Base-by-base conservation (phyloP, 2,329 filamentous ascomycete genomes). In the Sporothrix globosa region DNA sequence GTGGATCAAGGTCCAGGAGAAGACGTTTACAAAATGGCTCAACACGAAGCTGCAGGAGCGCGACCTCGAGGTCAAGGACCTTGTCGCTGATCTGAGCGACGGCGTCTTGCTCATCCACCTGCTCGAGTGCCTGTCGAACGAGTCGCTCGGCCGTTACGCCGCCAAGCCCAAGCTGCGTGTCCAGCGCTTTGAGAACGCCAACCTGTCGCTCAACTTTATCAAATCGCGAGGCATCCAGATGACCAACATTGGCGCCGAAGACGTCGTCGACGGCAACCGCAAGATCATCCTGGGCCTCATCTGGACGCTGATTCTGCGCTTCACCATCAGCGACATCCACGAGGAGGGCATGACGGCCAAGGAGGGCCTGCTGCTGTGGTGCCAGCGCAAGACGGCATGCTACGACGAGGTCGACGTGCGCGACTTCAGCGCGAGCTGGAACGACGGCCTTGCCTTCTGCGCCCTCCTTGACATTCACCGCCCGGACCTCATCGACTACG, bases 1-100 rank as follows among this genome's bases (percentile, higher is more conserved):
- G 79, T 91, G 88, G 88, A 86, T 91, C 76, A 89, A 85, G 78
- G 93, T 97, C 82, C 95, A 98, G 84, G 91, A 98, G 81, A 99
- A 98, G 87, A 99, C 96, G 39, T 99, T 99, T 82, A 97, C 94
- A 72, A 99, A 98, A 92, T 99, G 96, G 96, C 88, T 99, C 75
- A 99, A 99, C 82, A 96, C 93, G 76, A 99, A 99, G 83, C 84
- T 99, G 77, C 90, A 91, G 79, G 86, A 84, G 72, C 89, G 95
- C 75, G 84, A 90, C 70, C 83, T 97, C 74, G 89, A 90, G 77
- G 92, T 98, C 77, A 90, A 92, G 78, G 92, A 97, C 80, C 86
- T 99, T 70, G 93, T 97, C 72, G 85, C 86, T 73, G 96, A 98
- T 81, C 88, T 99, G 71, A 95, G 92, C 77, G 94, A 98, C 83